Base-by-base conservation (phyloP, 2,329 filamentous ascomycete species). In the Aureobasidium sp. region DNA sequence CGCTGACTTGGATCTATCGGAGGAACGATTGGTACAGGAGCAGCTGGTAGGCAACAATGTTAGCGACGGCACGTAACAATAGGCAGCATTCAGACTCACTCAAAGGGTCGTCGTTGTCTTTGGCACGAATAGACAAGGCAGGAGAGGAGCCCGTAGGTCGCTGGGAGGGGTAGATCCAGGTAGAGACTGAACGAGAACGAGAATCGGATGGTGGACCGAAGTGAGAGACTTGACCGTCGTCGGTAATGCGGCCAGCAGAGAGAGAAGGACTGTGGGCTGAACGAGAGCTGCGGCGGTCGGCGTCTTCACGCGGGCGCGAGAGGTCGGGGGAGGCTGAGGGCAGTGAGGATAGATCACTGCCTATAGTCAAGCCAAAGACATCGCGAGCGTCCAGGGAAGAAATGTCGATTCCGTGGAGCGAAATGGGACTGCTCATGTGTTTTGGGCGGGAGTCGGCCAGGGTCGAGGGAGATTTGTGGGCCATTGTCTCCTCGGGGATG, bases 121-220 rank as follows among this genome's bases (percentile, higher is more conserved):
- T 59, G 32, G 51, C 58, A 51, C 62, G 51, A 39, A 53, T 49
- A 30, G 55, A 48, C 29, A 55, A 29, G 39, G 80, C 77, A 48
- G 78, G 77, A 53, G 78, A 79, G 41, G 78, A 80, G 32, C 76
- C 77, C n/a, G 75, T 72, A 60, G 71, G 72, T 61, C 74, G 75
- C 55, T 32, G 30, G 49, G 48, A 27, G 16, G 59, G 48, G 16
- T 62, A 54, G 21, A 57, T 59, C 55, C 60, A 61, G 21, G 49
- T 54, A 16, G 59, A 55, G 2, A 61, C 41, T 14, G 48, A 54
- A 10, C 53, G 61, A n/a, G 51, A 51, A 7, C 51, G 51, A 44
- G 51, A n/a, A 21, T 62, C 61, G 7, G 41, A 14, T 5, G 34
- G 36, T 8, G 61, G n/a, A 44, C 61, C 54, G 47, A 61, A 60